phyloP scores from a whole-genome alignment of 768 basidiomycete genomes.

The Kwoniella shandongensis region DNA sequence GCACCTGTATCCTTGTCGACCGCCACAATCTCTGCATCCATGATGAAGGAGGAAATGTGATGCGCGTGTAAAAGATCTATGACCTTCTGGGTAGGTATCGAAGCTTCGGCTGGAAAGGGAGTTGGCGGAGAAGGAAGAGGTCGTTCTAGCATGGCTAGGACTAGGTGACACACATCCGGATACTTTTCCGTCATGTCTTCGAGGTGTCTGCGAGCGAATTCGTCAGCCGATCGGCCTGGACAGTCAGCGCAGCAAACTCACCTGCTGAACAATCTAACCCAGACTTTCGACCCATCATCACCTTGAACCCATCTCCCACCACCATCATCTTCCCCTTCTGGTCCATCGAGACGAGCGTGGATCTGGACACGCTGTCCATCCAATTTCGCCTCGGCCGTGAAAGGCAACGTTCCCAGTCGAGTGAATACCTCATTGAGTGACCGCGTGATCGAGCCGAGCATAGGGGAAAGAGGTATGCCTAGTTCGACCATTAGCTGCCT shows the following conservation, averaged over 20 bases:
- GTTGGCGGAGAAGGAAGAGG: conserved; percentile 22
- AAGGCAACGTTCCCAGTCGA: conserved; percentile 63
- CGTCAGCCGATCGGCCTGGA: conserved; percentile 10
- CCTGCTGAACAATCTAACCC: conserved; percentile 71
- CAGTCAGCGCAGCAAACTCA: too few species aligned
- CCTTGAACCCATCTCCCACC: conserved; percentile 48
- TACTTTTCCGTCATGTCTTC: conserved; percentile 96
- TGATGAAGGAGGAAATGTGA: conserved; percentile 56
- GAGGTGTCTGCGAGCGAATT: conserved; percentile 61
- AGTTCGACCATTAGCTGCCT: conserved; percentile 15
- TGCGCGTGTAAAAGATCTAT: conserved; percentile 30
- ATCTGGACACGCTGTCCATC: conserved; percentile 64
- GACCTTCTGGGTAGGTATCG: conserved; percentile 27
- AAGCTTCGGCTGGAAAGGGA: conserved; percentile 36
- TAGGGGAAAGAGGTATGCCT: conserved; percentile 81
- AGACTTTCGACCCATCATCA: conserved; percentile 45
- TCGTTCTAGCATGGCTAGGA: conserved; percentile 59
- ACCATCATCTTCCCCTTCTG: conserved; percentile 63
- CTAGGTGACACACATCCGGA: conserved; percentile 71
- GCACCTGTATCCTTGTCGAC: conserved; percentile 66
- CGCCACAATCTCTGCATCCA: conserved; percentile 82
- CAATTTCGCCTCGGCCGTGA: conserved; percentile 86
- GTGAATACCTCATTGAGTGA: conserved; percentile 82
- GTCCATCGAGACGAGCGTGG: conserved; percentile 50
- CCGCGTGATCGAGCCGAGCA: conserved; percentile 80